Evolutionary conservation across 169 alveolate species (phyloP).

Genomic region (Plasmodium reichenowi): DNA sequence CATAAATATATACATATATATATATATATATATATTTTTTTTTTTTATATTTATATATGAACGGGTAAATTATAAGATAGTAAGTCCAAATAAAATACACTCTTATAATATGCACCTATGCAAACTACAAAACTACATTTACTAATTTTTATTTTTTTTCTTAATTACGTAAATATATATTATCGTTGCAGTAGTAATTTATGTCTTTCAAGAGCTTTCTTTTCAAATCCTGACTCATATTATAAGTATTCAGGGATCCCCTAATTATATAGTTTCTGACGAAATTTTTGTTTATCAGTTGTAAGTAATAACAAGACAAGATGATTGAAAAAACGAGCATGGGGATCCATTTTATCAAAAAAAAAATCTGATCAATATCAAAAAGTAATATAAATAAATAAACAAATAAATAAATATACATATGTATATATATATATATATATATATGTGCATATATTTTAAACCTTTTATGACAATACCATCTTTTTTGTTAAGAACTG

Average conservation of each 20-base stretch:
- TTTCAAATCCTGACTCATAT: neutral
- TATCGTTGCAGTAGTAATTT: conserved; percentile 21
- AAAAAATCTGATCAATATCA: conserved; percentile 10
- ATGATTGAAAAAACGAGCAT: conserved; percentile 13
- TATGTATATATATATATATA: neutral
- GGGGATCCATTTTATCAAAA: conserved; percentile 35
- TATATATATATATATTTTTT: no score
- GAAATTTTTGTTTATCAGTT: conserved; percentile 18
- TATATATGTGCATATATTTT: neutral
- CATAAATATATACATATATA: neutral
- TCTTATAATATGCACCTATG: no score
- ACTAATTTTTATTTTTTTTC: neutral
- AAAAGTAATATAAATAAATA: neutral
- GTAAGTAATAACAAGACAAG: conserved; percentile 17
- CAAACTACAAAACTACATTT: neutral
- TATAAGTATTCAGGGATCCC: neutral
- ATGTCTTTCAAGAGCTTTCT: conserved; percentile 2
- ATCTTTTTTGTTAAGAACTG: conserved; percentile 39
- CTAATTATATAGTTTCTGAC: conserved; percentile 2
- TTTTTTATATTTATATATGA: no score
- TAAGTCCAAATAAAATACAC: no score
- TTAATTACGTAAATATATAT: conserved; percentile 18
- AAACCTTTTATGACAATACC: conserved; percentile 4
- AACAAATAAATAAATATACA: neutral
- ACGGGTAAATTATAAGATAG: no score